Percentiles rank a stretch among this genome's conserved stretches.
Evolutionary conservation across 345 rosid genomes (phyloP).

Genomic region (Populus ilicifolia): DNA sequence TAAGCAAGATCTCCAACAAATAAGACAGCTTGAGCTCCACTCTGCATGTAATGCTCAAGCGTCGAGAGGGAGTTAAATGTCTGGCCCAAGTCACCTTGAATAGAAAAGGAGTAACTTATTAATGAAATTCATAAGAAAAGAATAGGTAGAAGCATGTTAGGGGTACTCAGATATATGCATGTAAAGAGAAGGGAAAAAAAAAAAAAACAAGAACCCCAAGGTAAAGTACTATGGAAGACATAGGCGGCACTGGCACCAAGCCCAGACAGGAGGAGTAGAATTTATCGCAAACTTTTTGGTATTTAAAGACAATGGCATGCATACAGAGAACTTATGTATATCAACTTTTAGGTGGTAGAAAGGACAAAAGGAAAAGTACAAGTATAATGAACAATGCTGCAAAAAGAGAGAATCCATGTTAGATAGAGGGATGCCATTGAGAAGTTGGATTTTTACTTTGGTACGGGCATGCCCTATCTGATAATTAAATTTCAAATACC

Average conservation of each 20-base stretch:
- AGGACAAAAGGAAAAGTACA: background rate
- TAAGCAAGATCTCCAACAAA: constrained; percentile 94
- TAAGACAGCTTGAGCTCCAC: constrained; percentile 76
- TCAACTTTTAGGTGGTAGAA: background rate
- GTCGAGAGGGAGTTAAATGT: constrained; percentile 92
- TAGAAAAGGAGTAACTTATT: constrained; percentile 5
- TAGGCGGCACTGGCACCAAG: background rate
- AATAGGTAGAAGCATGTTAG: background rate
- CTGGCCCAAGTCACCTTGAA: constrained; percentile 91
- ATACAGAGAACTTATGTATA: background rate
- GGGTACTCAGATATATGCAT: background rate
- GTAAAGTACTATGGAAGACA: background rate
- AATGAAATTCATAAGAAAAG: background rate
- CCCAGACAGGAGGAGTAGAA: background rate
- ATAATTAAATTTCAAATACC: background rate
- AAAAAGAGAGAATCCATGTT: background rate
- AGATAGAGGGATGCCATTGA: background rate
- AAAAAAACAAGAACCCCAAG: too few relatives aligned
- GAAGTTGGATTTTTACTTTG: background rate
- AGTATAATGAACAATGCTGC: background rate
- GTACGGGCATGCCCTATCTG: background rate
- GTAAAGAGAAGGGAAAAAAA: background rate
- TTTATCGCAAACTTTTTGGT: background rate
- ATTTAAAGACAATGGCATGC: background rate
- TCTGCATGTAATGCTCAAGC: constrained; percentile 75